phyloP scores from a whole-genome alignment of 2,329 filamentous ascomycete genomes.

The Metarhizium rileyi region DNA sequence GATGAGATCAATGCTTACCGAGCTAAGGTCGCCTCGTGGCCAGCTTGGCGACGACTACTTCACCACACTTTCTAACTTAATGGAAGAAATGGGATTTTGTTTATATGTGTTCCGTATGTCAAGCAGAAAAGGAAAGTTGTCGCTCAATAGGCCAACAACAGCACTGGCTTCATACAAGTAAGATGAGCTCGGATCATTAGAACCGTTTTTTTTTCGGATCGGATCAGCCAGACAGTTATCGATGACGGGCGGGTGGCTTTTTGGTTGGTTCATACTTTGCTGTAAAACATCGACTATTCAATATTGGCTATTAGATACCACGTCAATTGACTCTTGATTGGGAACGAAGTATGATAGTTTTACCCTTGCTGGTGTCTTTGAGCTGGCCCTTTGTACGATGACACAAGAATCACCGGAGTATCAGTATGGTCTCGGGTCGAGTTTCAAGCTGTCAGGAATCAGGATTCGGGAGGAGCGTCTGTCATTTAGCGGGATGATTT shows the following conservation, averaged over 20 bases:
- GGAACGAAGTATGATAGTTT: neutral
- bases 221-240: neutral
- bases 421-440: too few relatives aligned
- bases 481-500: too few relatives aligned
- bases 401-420: neutral
- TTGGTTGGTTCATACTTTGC: conserved; percentile 1
- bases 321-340: neutral
- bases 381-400: neutral
- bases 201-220: neutral
- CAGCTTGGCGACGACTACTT: conserved; percentile 36
- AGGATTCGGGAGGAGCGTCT: too few relatives aligned
- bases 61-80: conserved; percentile 27
- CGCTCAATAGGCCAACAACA: neutral
- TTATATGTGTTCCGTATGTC: neutral
- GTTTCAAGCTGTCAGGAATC: too few relatives aligned
- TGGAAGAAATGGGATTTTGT: neutral
- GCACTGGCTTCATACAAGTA: neutral
- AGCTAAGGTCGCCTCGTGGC: conserved; percentile 39
- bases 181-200: neutral
- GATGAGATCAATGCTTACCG: conserved; percentile 49
- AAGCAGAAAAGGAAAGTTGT: neutral
- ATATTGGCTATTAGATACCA: conserved; percentile 19
- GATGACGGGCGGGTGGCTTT: neutral
- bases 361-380: neutral
- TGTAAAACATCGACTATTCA: conserved; percentile 13